Evolutionary conservation across 352 stramenopile genomes (phyloP), one percentile per base, ranked within the genome.

Genomic region (Phytophthora cactorum): DNA sequence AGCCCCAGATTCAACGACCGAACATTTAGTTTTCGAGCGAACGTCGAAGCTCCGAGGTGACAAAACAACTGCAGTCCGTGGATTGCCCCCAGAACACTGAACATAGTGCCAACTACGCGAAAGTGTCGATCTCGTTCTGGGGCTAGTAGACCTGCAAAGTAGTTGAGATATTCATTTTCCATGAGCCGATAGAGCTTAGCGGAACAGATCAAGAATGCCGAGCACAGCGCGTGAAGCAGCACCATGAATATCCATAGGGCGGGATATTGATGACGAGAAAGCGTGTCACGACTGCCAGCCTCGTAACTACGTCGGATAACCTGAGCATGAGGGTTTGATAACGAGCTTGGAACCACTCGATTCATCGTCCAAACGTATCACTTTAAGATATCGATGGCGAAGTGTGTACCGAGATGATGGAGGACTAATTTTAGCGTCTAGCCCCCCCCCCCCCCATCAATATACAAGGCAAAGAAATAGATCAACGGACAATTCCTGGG

Each of bases 161-260:
- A 84, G 44, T 45, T 47, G 49, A 83, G 70, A 43, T 70, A 81
- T 25, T 77, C 66, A 11, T 75, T 68, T 32, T 75, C 65, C 49
- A 82, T 64, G 7, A 75, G 59, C 61, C 68, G 71, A 45, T 84
- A 71, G 0, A 80, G 47, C 1, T 71, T 63, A 1, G 56, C 56
- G 1, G 44, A 51, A 0, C 12, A n/a, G 15, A 74, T 32, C 11
- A 81, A 70, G 11, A 73, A 83, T 0, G 57, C 11, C 28, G 62
- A 57, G 27, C 74, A 76, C 4, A 59, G 4, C 31, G 43, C 34
- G 49, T 70, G 58, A 56, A 72, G 39, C 8, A 47, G 3, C 17
- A 64, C 36, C 64, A 59, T 58, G 10, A 72, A 56, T 15, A 15
- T 45, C 60, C 59, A 74, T 4, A 72, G 51, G 2, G n/a, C 36